phyloP scores from a whole-genome alignment of 306 rosid species.

The Betula pendula region DNA sequence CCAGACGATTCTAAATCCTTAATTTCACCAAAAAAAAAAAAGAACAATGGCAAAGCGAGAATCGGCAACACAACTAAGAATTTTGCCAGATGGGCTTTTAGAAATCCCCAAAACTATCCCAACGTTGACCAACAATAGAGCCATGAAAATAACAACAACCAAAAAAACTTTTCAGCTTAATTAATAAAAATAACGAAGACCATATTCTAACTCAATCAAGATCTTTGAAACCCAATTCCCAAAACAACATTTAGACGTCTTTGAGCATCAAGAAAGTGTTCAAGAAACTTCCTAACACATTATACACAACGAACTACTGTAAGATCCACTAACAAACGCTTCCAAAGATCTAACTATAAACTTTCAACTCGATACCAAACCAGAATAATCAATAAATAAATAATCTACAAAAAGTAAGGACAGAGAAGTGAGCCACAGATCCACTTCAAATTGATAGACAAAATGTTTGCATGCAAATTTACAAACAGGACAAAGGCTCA shows the following conservation, averaged over 20 bases:
- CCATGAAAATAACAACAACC: background rate
- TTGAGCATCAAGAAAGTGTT: background rate
- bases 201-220: background rate
- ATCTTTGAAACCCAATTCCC: background rate
- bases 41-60: background rate
- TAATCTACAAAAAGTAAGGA: background rate
- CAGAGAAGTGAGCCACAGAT: conserved; percentile 13
- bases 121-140: background rate
- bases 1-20: background rate
- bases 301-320: background rate
- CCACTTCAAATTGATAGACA: background rate
- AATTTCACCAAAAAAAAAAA: background rate
- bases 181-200: background rate
- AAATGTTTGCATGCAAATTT: background rate
- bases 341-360: background rate
- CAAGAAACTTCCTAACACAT: background rate
- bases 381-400: background rate
- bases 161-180: background rate
- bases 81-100: background rate
- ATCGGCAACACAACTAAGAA: background rate
- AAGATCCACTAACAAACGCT: conserved; percentile 13
- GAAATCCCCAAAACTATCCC: background rate
- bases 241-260: background rate
- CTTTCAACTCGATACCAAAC: background rate
- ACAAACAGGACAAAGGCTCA: background rate